These are phyloP conservation scores for Salix koriyanagi DNA, from an alignment of 345 rosid genomes.

Conservation along the genomic window DNA sequence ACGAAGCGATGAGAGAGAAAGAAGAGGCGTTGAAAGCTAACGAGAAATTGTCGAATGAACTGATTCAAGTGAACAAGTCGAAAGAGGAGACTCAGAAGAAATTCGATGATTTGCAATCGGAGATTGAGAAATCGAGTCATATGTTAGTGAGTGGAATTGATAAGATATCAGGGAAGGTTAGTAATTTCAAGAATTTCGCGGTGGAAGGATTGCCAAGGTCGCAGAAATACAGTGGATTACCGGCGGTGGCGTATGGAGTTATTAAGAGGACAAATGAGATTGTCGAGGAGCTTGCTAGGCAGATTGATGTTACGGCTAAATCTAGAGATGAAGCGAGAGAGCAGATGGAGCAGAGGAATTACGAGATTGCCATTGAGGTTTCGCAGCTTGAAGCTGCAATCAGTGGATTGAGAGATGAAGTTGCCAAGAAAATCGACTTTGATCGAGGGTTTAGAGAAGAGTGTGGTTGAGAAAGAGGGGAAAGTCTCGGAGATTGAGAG, in stretches of 20 bases:
- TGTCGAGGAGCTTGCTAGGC: conserved; percentile 82
- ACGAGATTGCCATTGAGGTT: conserved; percentile 97
- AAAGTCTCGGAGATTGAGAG: conserved; percentile 51
- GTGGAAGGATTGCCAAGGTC: conserved; percentile 77
- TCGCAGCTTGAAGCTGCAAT: conserved; percentile 90
- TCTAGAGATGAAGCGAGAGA: conserved; percentile 86
- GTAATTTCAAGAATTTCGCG: conserved; percentile 65
- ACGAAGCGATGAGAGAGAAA: conserved; percentile 72
- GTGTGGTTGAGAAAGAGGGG: conserved; percentile 49
- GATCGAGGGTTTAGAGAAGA: conserved; percentile 57
- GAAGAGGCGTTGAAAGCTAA: conserved; percentile 44
- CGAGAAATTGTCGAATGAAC: conserved; percentile 44
- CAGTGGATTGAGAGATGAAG: conserved; percentile 65
- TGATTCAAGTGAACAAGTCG: conserved; percentile 40
- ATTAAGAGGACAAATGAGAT: conserved; percentile 92
- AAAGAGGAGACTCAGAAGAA: conserved; percentile 54
- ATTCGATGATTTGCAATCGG: conserved; percentile 59
- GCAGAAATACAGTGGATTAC: conserved; percentile 71
- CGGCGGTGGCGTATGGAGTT: conserved; percentile 78
- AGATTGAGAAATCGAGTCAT: conserved; percentile 79
- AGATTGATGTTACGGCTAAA: conserved; percentile 53
- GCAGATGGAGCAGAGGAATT: conserved; percentile 91
- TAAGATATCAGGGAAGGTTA: conserved; percentile 84
- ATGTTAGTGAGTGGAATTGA: conserved; percentile 92
- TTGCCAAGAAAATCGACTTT: conserved; percentile 46